Conservation (phyloP, 129 eudicot genomes). For the Helianthus annuus region DNA sequence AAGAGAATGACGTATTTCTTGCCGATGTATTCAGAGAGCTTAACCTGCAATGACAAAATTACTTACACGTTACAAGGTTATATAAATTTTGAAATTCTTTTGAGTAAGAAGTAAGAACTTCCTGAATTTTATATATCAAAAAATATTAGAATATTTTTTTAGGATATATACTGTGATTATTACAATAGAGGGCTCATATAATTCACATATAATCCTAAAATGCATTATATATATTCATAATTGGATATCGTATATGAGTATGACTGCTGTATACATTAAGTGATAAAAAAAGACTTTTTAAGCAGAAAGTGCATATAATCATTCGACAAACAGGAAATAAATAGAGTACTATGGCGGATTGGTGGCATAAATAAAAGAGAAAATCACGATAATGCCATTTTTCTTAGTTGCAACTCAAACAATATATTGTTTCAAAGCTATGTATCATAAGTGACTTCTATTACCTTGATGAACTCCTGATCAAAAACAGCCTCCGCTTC, state of each 20-base stretch:
- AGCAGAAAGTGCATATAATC: neutral
- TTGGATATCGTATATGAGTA: neutral
- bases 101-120: neutral
- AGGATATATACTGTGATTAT: neutral
- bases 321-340: neutral
- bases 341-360: too few relatives aligned
- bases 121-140: neutral
- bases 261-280: neutral
- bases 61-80: neutral
- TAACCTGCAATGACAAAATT: slow-evolving; percentile 59
- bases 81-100: neutral
- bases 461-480: slow-evolving; percentile 93
- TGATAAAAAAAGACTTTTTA: neutral
- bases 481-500: slow-evolving; percentile 97
- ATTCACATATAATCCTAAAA: neutral
- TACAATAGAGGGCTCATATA: neutral
- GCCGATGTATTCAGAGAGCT: slow-evolving; percentile 88
- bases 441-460: neutral
- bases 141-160: neutral
- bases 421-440: too few relatives aligned
- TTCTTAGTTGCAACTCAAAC: neutral
- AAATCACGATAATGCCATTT: neutral
- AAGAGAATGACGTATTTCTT: slow-evolving; percentile 95
- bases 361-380: neutral
- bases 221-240: slow-evolving; percentile 1